Evolutionary conservation across 1,284 basidiomycete genomes (phyloP).

Genomic region (Xerocomus amazonicus): DNA sequence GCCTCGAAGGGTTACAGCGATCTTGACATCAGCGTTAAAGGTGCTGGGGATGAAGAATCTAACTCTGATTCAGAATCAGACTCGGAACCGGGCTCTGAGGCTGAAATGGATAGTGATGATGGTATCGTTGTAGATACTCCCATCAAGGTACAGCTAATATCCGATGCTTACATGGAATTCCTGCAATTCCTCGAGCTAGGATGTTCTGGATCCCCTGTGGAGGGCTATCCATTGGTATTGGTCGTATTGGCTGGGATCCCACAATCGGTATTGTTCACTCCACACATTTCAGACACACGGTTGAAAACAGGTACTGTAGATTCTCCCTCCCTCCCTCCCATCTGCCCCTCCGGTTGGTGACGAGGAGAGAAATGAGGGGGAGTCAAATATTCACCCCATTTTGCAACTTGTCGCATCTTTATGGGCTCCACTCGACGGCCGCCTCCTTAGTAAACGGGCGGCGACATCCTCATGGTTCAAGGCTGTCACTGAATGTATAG

Average conservation of each 20-base stretch:
- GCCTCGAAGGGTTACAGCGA: conserved; percentile 16
- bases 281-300: background rate
- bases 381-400: conserved; percentile 26
- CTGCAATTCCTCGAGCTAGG: conserved; percentile 69
- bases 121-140: conserved; percentile 30
- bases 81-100: conserved; percentile 24
- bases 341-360: conserved; percentile 10
- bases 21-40: conserved; percentile 6
- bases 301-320: conserved; percentile 13
- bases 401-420: conserved; percentile 65
- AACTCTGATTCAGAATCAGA: conserved; percentile 24
- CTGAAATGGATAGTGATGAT: conserved; percentile 26
- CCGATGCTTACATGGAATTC: conserved; percentile 66
- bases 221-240: conserved; percentile 76
- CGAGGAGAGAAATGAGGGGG: background rate
- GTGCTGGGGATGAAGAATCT: conserved; percentile 10
- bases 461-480: conserved; percentile 62
- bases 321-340: conserved; percentile 33
- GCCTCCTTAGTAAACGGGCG: conserved; percentile 45
- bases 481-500: conserved; percentile 66
- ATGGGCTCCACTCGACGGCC: conserved; percentile 72
- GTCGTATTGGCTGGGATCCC: conserved; percentile 80
- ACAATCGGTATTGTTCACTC: conserved; percentile 15
- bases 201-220: conserved; percentile 69
- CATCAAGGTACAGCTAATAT: conserved; percentile 15